phyloP scores from a whole-genome alignment of 2,329 filamentous ascomycete species.

The Harringtonia aguacate region DNA sequence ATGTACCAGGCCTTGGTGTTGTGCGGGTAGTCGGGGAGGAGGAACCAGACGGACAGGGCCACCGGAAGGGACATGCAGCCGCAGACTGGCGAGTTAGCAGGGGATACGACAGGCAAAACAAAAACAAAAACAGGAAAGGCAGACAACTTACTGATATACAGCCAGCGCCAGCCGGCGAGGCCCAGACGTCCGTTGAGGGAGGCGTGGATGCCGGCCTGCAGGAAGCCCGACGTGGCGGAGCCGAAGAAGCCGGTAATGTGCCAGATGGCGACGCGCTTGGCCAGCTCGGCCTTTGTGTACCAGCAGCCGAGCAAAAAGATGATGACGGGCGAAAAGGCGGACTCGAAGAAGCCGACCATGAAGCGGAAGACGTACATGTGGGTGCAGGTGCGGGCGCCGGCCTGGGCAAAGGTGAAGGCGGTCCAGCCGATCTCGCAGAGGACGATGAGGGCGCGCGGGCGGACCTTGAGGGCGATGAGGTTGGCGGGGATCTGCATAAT shows the following conservation, averaged over 20 bases:
- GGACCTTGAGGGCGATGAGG: conserved; percentile 49
- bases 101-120: no score
- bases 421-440: conserved; percentile 23
- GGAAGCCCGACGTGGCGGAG: conserved; percentile 17
- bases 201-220: conserved; percentile 19
- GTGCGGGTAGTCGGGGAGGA: conserved; percentile 18
- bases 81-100: no score
- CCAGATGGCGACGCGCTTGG: conserved; percentile 52
- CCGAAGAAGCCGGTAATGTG: conserved; percentile 43
- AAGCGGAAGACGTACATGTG: conserved; percentile 22
- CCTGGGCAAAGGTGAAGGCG: conserved; percentile 19
- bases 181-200: conserved; percentile 18
- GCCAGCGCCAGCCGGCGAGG: conserved; percentile 22
- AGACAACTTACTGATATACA: no score
- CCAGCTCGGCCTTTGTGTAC: conserved; percentile 50
- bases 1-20: conserved; percentile 17
- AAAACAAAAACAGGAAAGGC: no score
- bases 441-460: conserved; percentile 48
- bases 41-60: conserved; percentile 15
- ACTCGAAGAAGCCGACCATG: conserved; percentile 21
- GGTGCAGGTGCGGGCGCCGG: conserved; percentile 11
- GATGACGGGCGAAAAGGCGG: conserved; percentile 18
- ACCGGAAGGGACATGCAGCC: conserved; percentile 19
- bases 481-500: conserved; percentile 44
- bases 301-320: conserved; percentile 30